Percentiles rank a stretch among this genome's conserved stretches.
Evolutionary conservation across 148 eudicot species (phyloP).

Genomic region (Linanthus parryae): DNA sequence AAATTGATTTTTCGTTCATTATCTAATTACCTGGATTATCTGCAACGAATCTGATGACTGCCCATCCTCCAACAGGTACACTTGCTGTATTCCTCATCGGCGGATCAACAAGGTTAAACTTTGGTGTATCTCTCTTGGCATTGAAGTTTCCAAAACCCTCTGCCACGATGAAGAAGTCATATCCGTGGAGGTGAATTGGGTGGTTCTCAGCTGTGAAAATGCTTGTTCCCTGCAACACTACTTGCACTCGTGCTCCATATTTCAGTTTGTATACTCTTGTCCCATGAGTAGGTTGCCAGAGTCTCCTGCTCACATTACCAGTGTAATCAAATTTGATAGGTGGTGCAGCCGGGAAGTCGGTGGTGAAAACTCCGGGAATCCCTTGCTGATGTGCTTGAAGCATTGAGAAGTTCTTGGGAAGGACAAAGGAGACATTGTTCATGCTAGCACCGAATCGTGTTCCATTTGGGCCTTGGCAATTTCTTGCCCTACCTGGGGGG

Average conservation of each 20-base stretch:
- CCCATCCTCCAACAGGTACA: conserved; percentile 76
- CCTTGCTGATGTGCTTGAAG: conserved; percentile 55
- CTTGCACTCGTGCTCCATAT: conserved; percentile 52
- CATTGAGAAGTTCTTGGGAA: conserved; percentile 52
- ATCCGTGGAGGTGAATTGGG: conserved; percentile 73
- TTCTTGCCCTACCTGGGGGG: conserved; percentile 33
- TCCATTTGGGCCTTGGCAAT: conserved; percentile 67
- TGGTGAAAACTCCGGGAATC: conserved; percentile 56
- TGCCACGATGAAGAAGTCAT: conserved; percentile 63
- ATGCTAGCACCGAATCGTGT: conserved; percentile 65
- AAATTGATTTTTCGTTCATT: no score
- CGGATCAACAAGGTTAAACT: conserved; percentile 69
- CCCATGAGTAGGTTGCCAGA: conserved; percentile 48
- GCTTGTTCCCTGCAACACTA: conserved; percentile 65
- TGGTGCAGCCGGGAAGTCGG: conserved; percentile 58
- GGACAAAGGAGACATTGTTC: conserved; percentile 58
- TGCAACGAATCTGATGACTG: conserved; percentile 65
- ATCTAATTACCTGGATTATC: conserved; percentile 64
- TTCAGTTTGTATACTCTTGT: conserved; percentile 52
- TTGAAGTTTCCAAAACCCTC: conserved; percentile 65
- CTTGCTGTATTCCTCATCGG: conserved; percentile 70
- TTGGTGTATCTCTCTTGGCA: conserved; percentile 31
- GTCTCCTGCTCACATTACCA: conserved; percentile 53
- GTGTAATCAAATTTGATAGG: conserved; percentile 62
- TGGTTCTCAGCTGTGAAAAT: conserved; percentile 52